phyloP scores from a whole-genome alignment of 2,329 filamentous ascomycete genomes.

The Dactylella cylindrospora region DNA sequence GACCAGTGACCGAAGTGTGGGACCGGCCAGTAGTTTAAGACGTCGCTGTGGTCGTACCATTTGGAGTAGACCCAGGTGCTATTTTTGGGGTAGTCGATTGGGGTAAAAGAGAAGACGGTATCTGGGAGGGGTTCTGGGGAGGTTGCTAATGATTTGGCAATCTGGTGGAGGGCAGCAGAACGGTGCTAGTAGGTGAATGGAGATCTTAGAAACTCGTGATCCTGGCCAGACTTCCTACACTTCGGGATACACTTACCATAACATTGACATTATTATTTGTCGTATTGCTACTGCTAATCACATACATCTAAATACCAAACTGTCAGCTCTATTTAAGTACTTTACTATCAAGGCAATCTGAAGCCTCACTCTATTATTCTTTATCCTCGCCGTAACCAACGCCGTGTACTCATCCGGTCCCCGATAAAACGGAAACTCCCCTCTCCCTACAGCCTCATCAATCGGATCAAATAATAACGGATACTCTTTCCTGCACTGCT shows the following conservation, averaged over 20 bases:
- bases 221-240: background rate
- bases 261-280: constrained; percentile 33
- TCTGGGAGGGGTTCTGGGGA: constrained; percentile 37
- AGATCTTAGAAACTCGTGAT: background rate
- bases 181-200: constrained; percentile 13
- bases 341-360: background rate
- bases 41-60: constrained; percentile 39
- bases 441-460: constrained; percentile 27
- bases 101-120: constrained; percentile 40
- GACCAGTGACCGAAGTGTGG: constrained; percentile 43
- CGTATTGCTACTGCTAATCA: constrained; percentile 26
- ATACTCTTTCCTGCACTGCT: constrained; percentile 38
- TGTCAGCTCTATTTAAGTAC: background rate
- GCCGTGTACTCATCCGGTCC: constrained; percentile 35
- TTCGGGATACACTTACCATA: constrained; percentile 12
- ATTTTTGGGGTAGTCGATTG: constrained; percentile 39
- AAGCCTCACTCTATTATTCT: constrained; percentile 16
- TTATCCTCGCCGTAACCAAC: constrained; percentile 33
- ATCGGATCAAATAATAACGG: constrained; percentile 27
- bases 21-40: constrained; percentile 39
- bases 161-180: constrained; percentile 31
- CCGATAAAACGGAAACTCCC: constrained; percentile 31
- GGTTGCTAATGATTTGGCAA: constrained; percentile 26
- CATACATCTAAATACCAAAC: constrained; percentile 16
- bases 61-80: constrained; percentile 42